Evolutionary conservation across 2,329 filamentous ascomycete genomes (phyloP).

Genomic region (Acrodontium crateriforme): DNA sequence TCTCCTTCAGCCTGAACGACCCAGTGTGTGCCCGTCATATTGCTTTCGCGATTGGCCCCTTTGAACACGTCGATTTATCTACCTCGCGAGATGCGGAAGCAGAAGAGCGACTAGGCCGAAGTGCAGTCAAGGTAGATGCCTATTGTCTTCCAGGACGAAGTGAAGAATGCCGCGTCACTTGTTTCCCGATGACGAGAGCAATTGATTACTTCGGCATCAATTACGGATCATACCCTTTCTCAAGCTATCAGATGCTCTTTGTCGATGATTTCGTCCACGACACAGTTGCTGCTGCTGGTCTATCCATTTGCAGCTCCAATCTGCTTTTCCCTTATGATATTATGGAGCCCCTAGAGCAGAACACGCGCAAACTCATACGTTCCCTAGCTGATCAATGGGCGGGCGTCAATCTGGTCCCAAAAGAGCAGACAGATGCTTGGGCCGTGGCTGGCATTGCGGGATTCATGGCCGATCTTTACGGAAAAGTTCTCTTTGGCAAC

Average conservation of each 20-base stretch:
- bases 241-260: constrained; percentile 86
- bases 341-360: constrained; percentile 70
- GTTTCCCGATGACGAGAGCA: constrained; percentile 68
- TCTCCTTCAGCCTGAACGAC: constrained; percentile 65
- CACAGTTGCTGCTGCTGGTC: constrained; percentile 61
- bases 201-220: constrained; percentile 84
- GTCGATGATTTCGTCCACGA: constrained; percentile 76
- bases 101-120: constrained; percentile 78
- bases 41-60: constrained; percentile 86
- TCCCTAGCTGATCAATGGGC: constrained; percentile 87
- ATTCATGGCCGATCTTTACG: constrained; percentile 89
- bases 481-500: constrained; percentile 80
- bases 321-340: constrained; percentile 75
- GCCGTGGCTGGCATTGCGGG: constrained; percentile 78
- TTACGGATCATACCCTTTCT: constrained; percentile 82
- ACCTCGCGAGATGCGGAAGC: constrained; percentile 83
- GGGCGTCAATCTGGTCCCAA: constrained; percentile 80
- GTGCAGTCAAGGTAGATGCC: constrained; percentile 75
- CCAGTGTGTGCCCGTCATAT: constrained; percentile 76
- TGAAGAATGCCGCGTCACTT: constrained; percentile 75
- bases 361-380: constrained; percentile 67
- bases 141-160: constrained; percentile 78
- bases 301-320: constrained; percentile 77
- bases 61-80: constrained; percentile 73
- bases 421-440: constrained; percentile 71